Conservation (phyloP, 2,329 filamentous ascomycete genomes). For the Botrytis fragariae region DNA sequence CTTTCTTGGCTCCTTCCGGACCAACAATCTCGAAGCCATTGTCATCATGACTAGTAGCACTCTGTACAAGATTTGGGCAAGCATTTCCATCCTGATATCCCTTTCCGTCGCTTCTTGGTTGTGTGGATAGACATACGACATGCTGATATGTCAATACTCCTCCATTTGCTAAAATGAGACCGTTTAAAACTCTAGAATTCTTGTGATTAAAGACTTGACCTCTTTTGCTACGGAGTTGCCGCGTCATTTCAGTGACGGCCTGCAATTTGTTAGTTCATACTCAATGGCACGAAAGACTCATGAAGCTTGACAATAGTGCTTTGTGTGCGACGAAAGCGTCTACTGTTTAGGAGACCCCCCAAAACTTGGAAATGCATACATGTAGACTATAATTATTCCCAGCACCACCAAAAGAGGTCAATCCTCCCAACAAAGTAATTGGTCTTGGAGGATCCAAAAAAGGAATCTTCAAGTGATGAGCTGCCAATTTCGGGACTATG, state of each 20-base stretch:
- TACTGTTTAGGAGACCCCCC: too few relatives aligned
- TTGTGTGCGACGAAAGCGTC: too few relatives aligned
- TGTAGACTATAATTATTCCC: slow-evolving; percentile 73
- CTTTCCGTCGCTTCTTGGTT: slow-evolving; percentile 39
- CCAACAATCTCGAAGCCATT: neutral
- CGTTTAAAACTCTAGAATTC: slow-evolving; percentile 44
- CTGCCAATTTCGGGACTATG: slow-evolving; percentile 66
- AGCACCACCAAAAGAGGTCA: slow-evolving; percentile 68
- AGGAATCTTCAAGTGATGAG: slow-evolving; percentile 55
- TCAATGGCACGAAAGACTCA: neutral
- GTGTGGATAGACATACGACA: slow-evolving; percentile 54
- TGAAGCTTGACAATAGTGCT: neutral
- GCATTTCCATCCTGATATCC: slow-evolving; percentile 49
- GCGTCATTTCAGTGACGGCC: slow-evolving; percentile 55
- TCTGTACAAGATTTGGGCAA: slow-evolving; percentile 43
- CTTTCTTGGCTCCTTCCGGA: slow-evolving; percentile 38
- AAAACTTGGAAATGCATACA: slow-evolving; percentile 41
- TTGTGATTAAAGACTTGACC: slow-evolving; percentile 37
- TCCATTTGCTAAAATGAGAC: slow-evolving; percentile 63
- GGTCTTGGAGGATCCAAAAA: slow-evolving; percentile 47
- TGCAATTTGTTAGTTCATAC: slow-evolving; percentile 20
- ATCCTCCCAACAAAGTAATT: slow-evolving; percentile 60
- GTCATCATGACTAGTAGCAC: slow-evolving; percentile 25
- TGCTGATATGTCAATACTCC: slow-evolving; percentile 65
- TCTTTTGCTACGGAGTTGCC: slow-evolving; percentile 42